Base-by-base conservation (phyloP, 2,329 filamentous ascomycete species). In the Tympanopsis confertula region DNA sequence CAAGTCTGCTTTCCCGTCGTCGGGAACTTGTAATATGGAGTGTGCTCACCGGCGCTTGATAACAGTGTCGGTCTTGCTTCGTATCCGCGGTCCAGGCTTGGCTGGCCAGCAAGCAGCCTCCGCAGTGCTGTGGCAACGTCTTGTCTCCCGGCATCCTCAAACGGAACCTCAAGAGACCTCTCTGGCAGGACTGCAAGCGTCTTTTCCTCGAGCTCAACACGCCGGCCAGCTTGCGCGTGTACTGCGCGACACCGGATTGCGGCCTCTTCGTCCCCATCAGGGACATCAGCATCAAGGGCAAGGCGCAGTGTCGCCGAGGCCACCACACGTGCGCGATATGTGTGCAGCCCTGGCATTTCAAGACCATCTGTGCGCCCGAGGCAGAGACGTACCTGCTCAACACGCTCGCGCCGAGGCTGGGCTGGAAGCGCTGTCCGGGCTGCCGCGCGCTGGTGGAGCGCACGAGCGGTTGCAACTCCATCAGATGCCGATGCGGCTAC, bases 371-470 rank as follows among this genome's bases (percentile, higher is more conserved):
- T 26, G 7, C 22, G 7, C 22, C 7, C 7, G 22, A 26, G 7
- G 7, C 7, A 10, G 22, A 7, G 7, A 7, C n/a, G n/a, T 26
- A 26, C 22, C 22, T 26, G 22, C 7, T n/a, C 22, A n/a, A 26
- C 7, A n/a, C 22, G 7, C 22, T 26, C 22, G 22, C 22, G 22
- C n/a, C 22, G 7, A n/a, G n/a, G 7, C 65, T 68, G 26, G 73
- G 72, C 13, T 83, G 78, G 74, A 68, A 72, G 49, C 63, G 78
- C 38, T 86, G 82, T 50, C 77, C 75, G 52, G 73, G 71, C 42
- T 86, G 82, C 50, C 65, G 74, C 35, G 71, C 65, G 4, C 56
- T 85, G 41, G 75, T 86, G 22, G 75, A 82, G 52, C 63, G 74
- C 24, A 62, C 64, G 1, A 63, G 69, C 36, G 76, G 74, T 0